Base-by-base conservation (phyloP, 1,284 basidiomycete genomes). In the Trametes hirsuta region DNA sequence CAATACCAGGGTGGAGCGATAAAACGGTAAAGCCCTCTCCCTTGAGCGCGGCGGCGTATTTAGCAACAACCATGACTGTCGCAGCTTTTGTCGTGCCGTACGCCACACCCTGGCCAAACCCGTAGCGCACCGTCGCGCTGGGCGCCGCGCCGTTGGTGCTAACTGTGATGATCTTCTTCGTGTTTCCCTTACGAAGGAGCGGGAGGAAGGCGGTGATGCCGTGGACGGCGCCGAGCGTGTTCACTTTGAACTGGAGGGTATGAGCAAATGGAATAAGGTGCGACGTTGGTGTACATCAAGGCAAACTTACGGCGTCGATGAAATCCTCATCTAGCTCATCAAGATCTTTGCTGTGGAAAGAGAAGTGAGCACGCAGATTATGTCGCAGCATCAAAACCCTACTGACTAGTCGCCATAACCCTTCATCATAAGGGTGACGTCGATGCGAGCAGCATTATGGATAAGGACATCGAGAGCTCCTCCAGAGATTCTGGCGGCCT, bases 71-170 rank as follows among this genome's bases (percentile, higher is more conserved):
- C 71, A 80, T 73, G 55, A 78, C 75, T 15, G 75, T 45, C 2
- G 74, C 77, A 1, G 75, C 74, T 64, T 79, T 79, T 24, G 74
- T 72, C 15, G 75, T 69, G n/a, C 68, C 57, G 66, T 79, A 79
- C 15, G 77, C 68, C 1, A 66, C 58, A 12, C 51, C 37, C 47
- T 34, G 54, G 0, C 53, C 18, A 3, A 64, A 36, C 18, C 62
- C 68, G 22, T 45, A 47, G 22, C 71, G 46, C 12, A 66, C 71
- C 9, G 39, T 42, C 35, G 74, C 60, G 6, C 75, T 72, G 11
- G 66, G 44, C 53, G 75, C 73, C 12, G 65, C 78, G 10, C 71
- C 55, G 3, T 68, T 74, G 18, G 66, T 72, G 62, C 65, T 68
- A 55, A 80, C 55, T 6, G 71, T 69, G 52, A 77, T 65, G 39